phyloP scores from a whole-genome alignment of 257 asterid species.

The Capsicum chinense region DNA sequence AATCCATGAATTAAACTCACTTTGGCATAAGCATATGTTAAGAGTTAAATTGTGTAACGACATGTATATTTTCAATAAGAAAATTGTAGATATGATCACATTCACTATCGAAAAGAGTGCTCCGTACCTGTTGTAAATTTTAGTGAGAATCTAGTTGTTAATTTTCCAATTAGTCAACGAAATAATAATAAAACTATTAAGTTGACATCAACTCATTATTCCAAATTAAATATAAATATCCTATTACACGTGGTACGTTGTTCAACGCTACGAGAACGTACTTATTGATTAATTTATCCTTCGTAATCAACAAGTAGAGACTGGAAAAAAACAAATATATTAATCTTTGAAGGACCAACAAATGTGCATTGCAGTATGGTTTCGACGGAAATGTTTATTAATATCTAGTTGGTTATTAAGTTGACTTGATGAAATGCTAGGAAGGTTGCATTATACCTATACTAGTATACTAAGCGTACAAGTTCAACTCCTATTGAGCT shows the following conservation, averaged over 20 bases:
- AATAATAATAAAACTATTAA: constrained; percentile 11
- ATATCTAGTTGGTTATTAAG: constrained; percentile 17
- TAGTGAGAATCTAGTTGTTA: background rate
- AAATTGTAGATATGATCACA: background rate
- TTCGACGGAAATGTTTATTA: constrained; percentile 22
- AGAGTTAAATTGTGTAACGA: background rate
- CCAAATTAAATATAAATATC: background rate
- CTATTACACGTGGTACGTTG: background rate
- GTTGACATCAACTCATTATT: constrained; percentile 26
- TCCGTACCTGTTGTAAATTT: too few relatives aligned
- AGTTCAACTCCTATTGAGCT: constrained; percentile 6
- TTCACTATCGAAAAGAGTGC: background rate
- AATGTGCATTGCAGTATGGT: constrained; percentile 12
- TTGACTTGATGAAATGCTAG: background rate
- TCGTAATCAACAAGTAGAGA: background rate
- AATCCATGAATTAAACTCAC: too few relatives aligned
- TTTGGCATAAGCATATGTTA: too few relatives aligned
- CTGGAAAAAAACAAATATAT: background rate
- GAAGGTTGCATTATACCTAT: background rate
- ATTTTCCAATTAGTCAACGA: constrained; percentile 8
- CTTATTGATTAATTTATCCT: background rate
- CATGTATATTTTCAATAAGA: background rate
- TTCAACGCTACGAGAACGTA: background rate
- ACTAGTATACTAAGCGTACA: background rate
- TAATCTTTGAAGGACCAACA: background rate